Conservation (phyloP, 305 asterid species). For the Plantago coronopus region DNA sequence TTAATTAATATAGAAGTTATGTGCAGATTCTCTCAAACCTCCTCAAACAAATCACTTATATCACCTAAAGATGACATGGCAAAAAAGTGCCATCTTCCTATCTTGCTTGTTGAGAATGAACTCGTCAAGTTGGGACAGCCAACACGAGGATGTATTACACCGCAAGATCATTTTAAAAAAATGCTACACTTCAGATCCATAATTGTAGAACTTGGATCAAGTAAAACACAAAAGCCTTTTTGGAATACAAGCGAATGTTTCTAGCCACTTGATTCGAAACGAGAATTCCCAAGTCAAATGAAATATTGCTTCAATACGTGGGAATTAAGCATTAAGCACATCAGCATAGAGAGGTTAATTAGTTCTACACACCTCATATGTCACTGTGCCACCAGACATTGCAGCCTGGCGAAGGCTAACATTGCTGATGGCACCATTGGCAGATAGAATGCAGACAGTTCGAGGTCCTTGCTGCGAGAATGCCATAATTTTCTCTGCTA, state of each 20-base stretch:
- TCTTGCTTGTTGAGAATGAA: too few species aligned
- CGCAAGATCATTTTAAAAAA: too few species aligned
- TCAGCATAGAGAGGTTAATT: neutral
- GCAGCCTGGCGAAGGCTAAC: constrained; percentile 62
- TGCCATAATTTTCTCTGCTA: constrained; percentile 48
- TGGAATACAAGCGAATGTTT: neutral
- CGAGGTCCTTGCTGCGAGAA: constrained; percentile 71
- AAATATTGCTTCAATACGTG: neutral
- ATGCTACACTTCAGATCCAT: too few species aligned
- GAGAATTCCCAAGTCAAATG: neutral
- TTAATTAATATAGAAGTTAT: too few species aligned
- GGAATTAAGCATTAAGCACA: neutral
- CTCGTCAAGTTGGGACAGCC: too few species aligned
- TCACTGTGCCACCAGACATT: constrained; percentile 47
- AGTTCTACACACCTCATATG: constrained; percentile 45
- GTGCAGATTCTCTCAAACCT: too few species aligned
- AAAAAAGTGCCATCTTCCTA: too few species aligned
- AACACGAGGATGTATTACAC: too few species aligned
- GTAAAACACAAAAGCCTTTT: neutral
- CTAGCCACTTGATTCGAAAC: neutral
- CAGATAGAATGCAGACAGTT: constrained; percentile 59
- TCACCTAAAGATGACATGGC: too few species aligned
- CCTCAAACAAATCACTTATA: too few species aligned
- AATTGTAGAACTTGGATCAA: neutral
- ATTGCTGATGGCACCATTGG: constrained; percentile 56